Conservation (phyloP, 805 yeast genomes). For the Pichia nakasei region DNA sequence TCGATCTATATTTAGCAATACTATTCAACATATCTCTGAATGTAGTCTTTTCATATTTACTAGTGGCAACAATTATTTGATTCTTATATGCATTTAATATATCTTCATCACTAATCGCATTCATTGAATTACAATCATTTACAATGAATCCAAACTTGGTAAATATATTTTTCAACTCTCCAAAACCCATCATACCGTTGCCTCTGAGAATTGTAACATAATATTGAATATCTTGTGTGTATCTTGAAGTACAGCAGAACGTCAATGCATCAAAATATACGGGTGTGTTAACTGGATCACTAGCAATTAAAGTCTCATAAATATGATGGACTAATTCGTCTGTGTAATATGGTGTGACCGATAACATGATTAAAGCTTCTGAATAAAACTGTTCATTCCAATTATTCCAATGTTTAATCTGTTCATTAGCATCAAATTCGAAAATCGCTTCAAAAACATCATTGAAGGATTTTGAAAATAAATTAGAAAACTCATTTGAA, state of each 20-base stretch:
- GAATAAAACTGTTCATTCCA: conserved; percentile 18
- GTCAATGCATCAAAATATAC: conserved; percentile 50
- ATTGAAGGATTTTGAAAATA: conserved; percentile 14
- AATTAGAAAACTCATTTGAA: conserved; percentile 13
- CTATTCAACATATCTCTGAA: conserved; percentile 33
- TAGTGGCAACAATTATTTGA: conserved; percentile 15
- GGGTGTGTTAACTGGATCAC: conserved; percentile 40
- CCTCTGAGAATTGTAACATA: conserved; percentile 39
- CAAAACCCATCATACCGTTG: conserved; percentile 43
- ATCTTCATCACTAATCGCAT: conserved; percentile 19
- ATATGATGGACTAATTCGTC: conserved; percentile 40
- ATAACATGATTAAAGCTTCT: conserved; percentile 32
- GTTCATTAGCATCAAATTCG: conserved; percentile 19
- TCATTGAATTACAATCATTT: conserved; percentile 15
- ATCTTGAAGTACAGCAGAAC: conserved; percentile 39
- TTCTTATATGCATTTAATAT: conserved; percentile 22
- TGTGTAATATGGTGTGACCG: conserved; percentile 39
- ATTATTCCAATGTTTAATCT: conserved; percentile 18
- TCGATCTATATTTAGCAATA: conserved; percentile 32
- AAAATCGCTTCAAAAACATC: conserved; percentile 17
- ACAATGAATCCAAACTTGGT: conserved; percentile 22
- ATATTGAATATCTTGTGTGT: conserved; percentile 30
- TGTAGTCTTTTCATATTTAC: conserved; percentile 18
- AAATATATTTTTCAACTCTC: conserved; percentile 30
- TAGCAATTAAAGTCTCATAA: conserved; percentile 31